These are phyloP conservation scores for Quercus glauca DNA, from an alignment of 306 rosid genomes.

Conservation along the genomic window DNA sequence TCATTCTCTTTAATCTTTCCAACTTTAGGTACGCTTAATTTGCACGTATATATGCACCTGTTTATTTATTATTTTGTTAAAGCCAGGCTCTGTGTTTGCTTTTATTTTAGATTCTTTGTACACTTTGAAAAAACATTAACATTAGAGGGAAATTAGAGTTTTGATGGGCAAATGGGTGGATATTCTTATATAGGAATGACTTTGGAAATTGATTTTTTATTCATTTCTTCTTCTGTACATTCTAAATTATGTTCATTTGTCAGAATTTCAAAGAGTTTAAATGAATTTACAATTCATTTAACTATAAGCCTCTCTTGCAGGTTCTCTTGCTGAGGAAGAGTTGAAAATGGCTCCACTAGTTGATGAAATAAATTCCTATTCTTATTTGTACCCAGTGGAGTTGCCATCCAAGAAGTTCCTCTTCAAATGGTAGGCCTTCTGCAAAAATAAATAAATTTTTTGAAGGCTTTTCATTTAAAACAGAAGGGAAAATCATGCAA, in stretches of 20 bases:
- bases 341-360: conserved; percentile 53
- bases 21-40: conserved; percentile 35
- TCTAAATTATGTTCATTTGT: neutral
- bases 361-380: conserved; percentile 79
- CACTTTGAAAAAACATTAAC: neutral
- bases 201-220: neutral
- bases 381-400: conserved; percentile 75
- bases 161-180: neutral
- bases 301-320: conserved; percentile 39
- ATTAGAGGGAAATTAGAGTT: neutral
- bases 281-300: no score
- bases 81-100: neutral
- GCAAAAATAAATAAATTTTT: neutral
- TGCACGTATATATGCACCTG: neutral
- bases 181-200: neutral
- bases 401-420: conserved; percentile 60
- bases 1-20: conserved; percentile 41
- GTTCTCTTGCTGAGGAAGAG: conserved; percentile 61
- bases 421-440: conserved; percentile 72
- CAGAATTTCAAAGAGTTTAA: neutral
- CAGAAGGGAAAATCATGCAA: neutral
- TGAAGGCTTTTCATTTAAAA: neutral
- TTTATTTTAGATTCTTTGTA: neutral
- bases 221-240: neutral
- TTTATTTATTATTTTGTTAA: neutral